Percentiles rank a stretch among this genome's conserved stretches.
Conservation (phyloP, 2,329 filamentous ascomycete genomes). For the Colletotrichum sp. region DNA sequence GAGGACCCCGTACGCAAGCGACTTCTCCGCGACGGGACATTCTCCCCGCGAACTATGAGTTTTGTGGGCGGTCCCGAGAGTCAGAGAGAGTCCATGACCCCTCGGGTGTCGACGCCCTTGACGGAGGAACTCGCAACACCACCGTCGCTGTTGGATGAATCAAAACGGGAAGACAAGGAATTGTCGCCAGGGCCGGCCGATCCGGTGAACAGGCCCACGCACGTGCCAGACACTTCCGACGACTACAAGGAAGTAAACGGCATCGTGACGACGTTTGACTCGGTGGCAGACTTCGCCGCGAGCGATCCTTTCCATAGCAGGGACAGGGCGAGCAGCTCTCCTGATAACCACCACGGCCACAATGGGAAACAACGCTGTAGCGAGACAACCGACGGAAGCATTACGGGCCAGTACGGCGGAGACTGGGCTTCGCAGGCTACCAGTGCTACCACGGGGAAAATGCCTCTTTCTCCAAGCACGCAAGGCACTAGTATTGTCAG, state of each 20-base stretch:
- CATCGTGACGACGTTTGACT: conserved; percentile 48
- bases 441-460: conserved; percentile 67
- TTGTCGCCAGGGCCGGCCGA: conserved; percentile 30
- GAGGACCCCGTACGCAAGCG: conserved; percentile 43
- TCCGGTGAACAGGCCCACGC: conserved; percentile 31
- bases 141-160: conserved; percentile 23
- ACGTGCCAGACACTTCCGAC: conserved; percentile 35
- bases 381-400: conserved; percentile 67
- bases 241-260: conserved; percentile 51
- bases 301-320: conserved; percentile 53
- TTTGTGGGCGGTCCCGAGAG: conserved; percentile 32
- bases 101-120: conserved; percentile 18
- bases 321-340: conserved; percentile 32
- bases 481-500: conserved; percentile 71
- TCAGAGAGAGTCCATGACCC: conserved; percentile 5
- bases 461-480: conserved; percentile 69
- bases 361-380: conserved; percentile 61
- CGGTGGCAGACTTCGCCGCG: conserved; percentile 51
- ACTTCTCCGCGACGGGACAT: conserved; percentile 43
- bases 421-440: conserved; percentile 70
- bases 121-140: conserved; percentile 16
- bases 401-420: conserved; percentile 56
- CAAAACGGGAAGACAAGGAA: conserved; percentile 28
- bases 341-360: conserved; percentile 43
- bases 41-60: conserved; percentile 52